Base-by-base conservation (phyloP, 192 early-diverging fungal genomes). In the Spizellomyces punctatus region DNA sequence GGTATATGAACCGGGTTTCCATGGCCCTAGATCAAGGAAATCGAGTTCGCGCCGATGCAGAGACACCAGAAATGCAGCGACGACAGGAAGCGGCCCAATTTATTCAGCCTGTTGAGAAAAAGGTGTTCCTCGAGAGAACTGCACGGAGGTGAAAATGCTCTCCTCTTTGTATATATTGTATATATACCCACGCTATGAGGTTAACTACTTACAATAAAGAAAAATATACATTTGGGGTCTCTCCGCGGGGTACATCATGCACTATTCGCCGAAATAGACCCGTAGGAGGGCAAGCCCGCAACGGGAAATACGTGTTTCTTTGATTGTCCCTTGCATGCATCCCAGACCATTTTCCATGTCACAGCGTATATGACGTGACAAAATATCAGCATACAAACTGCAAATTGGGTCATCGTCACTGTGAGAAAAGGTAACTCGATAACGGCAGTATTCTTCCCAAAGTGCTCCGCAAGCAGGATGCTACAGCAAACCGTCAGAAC, bases 1-100 rank as follows among this genome's bases (percentile, higher is more conserved):
- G 85, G 85, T 86, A 83, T 65, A 82, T 78, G 70, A 83, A 83
- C 72, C 66, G 85, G 22, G 74, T 81, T 21, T 83, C 85, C 16
- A 86, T 86, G 85, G 75, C 75, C 6, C 58, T 85, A n/a, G 83
- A 85, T 27, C 79, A 82, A 72, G 71, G 72, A 6, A 43, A 19
- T 10, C 63, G 65, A 8, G 56, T 14, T 9, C 66, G 66, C 17
- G 68, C 17, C 10, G 59, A 67, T 9, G 48, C 48, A 36, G 7
- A 22, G 9, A 46, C 57, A 5, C 64, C 58, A 17, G 66, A 69
- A 8, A 50, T 75, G 65, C 10, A 41, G 42, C 62, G 79, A 10
- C 47, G 78, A n/a, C 62, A 77, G 49, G 74, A 74, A 46, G 82
- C 82, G 6, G 66, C 77, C 6, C 54, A 77, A 5, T 83, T 83